Evolutionary conservation across 2,329 filamentous ascomycete species (phyloP), one percentile per base, ranked within the genome.

Genomic region (Fusarium mangiferae): DNA sequence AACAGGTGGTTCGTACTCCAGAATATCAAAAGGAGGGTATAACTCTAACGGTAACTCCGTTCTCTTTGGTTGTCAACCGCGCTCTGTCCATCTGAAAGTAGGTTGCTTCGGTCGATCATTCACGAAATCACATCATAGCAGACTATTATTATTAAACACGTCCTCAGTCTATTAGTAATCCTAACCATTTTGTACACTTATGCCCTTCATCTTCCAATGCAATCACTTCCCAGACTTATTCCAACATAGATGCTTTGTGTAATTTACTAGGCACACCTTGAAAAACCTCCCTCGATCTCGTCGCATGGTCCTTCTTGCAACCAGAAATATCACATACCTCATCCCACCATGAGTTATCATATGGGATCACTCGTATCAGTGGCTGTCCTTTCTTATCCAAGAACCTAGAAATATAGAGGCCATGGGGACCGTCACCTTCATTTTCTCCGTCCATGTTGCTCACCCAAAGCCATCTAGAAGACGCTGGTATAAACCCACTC

Each of bases 91-190:
- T n/a, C n/a, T n/a, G n/a, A n/a, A n/a, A n/a, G n/a, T 28, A 15
- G 6, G 7, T 46, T 15, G 0, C 18, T 46, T 28, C 44, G 0
- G 18, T 7, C 13, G 0, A 1, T 0, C 13, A 15, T 28, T 28
- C 18, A 46, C 1, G 5, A 28, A 13, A 28, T 22, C 6, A 28
- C 8, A 22, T 18, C 3, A 22, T 15, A 46, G 44, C 13, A 22
- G 13, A 10, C 18, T 28, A 15, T 15, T 0, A 28, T 28, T 22
- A 46, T 8, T 14, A 2, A 28, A 46, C 18, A 46, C 13, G 4
- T 10, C 18, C 18, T 46, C 11, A 5, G 12, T 22, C 4, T 28
- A 15, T 28, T 7, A 11, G n/a, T n/a, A n/a, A n/a, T n/a, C n/a
- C n/a, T n/a, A n/a, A n/a, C n/a, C n/a, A n/a, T n/a, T n/a, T n/a